A percentile compares a stretch with the other conserved stretches of the same genome.
Evolutionary conservation across 2,329 filamentous ascomycete species (phyloP).

Genomic region (Stagonosporopsis vannaccii): DNA sequence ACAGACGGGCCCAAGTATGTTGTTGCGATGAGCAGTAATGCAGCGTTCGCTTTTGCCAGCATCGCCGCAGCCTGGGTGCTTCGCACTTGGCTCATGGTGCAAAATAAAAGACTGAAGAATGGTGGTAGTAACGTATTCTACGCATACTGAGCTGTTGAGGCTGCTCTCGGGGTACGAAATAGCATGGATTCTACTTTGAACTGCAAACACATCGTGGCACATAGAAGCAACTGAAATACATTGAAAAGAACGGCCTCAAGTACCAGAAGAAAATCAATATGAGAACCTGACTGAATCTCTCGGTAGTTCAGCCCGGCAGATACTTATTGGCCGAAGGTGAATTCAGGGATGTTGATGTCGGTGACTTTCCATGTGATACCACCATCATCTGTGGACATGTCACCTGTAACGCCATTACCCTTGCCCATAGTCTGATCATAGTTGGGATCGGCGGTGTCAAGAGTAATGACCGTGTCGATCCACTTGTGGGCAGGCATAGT

Average conservation of each 20-base stretch:
- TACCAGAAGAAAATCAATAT: background rate
- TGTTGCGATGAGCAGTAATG: conserved; percentile 33
- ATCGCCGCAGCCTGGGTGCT: conserved; percentile 25
- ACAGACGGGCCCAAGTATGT: conserved; percentile 33
- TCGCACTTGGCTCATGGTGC: conserved; percentile 21
- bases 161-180: background rate
- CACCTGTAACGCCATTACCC: conserved; percentile 51
- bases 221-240: too few species aligned
- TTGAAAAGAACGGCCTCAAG: too few species aligned
- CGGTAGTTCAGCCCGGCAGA: too few species aligned
- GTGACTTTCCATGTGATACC: conserved; percentile 56
- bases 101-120: conserved; percentile 20
- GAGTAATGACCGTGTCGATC: conserved; percentile 51
- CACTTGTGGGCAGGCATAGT: conserved; percentile 52
- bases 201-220: too few species aligned
- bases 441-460: conserved; percentile 46
- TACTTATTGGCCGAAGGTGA: conserved; percentile 23
- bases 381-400: conserved; percentile 51
- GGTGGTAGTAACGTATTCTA: conserved; percentile 24
- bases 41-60: conserved; percentile 24
- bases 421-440: conserved; percentile 51
- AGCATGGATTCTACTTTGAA: too few species aligned
- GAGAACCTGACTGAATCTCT: background rate
- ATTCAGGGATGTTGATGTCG: conserved; percentile 43
- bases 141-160: conserved; percentile 6